Evolutionary conservation across 768 basidiomycete species (phyloP).

Genomic region (Boletus speciosus): DNA sequence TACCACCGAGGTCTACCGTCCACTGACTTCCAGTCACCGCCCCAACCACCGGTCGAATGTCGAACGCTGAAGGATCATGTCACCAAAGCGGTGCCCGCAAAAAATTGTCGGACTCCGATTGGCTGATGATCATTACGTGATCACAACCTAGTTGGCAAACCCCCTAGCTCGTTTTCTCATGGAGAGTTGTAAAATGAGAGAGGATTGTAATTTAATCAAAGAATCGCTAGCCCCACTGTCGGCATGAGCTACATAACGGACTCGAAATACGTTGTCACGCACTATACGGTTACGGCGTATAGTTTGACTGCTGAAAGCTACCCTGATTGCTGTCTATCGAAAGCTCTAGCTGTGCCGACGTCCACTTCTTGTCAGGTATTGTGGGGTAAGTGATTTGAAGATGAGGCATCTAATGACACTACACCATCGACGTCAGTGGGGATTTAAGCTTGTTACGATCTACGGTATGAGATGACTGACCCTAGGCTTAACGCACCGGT

Average conservation of each 20-base stretch:
- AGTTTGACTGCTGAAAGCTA: not conserved
- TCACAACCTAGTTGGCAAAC: not conserved
- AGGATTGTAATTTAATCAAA: not conserved
- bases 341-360: not conserved
- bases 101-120: slow-evolving; percentile 17
- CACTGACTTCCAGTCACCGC: not conserved
- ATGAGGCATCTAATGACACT: not conserved
- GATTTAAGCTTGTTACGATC: not conserved
- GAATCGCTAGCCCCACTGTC: not conserved
- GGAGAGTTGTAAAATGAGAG: not conserved
- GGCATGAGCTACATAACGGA: slow-evolving; percentile 11
- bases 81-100: slow-evolving; percentile 11
- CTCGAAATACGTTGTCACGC: slow-evolving; percentile 8
- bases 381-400: not conserved
- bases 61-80: not conserved
- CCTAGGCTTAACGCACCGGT: not conserved
- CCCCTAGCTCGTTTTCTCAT: not conserved
- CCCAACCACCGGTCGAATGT: not conserved
- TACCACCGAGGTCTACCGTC: not conserved
- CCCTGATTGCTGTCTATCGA: not conserved
- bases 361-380: not conserved
- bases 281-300: slow-evolving; percentile 6
- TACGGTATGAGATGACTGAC: not conserved
- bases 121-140: slow-evolving; percentile 11
- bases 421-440: too few relatives aligned